Conservation (phyloP, 768 basidiomycete species). For the Boletus patriciae region DNA sequence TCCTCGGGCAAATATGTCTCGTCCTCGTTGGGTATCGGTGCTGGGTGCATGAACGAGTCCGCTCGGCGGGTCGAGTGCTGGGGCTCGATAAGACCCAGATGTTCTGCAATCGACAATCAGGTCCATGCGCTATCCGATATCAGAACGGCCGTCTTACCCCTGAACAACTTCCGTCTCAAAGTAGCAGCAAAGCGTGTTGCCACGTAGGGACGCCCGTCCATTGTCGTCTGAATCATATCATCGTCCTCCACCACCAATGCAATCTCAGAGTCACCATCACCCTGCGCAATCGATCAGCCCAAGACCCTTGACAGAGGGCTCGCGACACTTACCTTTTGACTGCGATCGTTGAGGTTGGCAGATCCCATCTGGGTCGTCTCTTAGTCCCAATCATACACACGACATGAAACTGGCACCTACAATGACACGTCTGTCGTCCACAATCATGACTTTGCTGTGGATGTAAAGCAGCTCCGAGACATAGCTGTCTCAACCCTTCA, state of each 20-base stretch:
- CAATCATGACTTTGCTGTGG: conserved; percentile 90
- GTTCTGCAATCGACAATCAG: conserved; percentile 50
- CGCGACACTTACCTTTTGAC: conserved; percentile 55
- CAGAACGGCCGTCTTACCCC: conserved; percentile 47
- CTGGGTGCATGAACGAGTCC: conserved; percentile 72
- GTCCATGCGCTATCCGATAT: neutral
- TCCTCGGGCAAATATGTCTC: conserved; percentile 62
- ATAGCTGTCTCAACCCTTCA: conserved; percentile 48
- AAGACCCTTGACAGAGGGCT: neutral
- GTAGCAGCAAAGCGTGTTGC: conserved; percentile 82
- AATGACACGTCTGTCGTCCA: conserved; percentile 88
- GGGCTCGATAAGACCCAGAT: conserved; percentile 81
- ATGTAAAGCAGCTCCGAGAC: conserved; percentile 82
- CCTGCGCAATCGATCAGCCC: conserved; percentile 42
- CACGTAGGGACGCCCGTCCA: conserved; percentile 74
- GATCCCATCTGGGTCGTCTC: conserved; percentile 70
- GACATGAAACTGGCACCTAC: conserved; percentile 43
- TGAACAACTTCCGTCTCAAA: conserved; percentile 79
- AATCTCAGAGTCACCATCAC: conserved; percentile 95
- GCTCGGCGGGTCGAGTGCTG: conserved; percentile 49
- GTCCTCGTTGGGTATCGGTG: conserved; percentile 68
- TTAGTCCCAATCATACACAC: conserved; percentile 2
- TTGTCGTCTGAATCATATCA: conserved; percentile 69
- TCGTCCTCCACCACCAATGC: conserved; percentile 88
- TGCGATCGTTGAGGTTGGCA: conserved; percentile 89